Percentiles rank a stretch among this genome's conserved stretches.
These are phyloP conservation scores for Aspergillus niger DNA, from an alignment of 2,329 filamentous ascomycete species.

Conservation along the genomic window DNA sequence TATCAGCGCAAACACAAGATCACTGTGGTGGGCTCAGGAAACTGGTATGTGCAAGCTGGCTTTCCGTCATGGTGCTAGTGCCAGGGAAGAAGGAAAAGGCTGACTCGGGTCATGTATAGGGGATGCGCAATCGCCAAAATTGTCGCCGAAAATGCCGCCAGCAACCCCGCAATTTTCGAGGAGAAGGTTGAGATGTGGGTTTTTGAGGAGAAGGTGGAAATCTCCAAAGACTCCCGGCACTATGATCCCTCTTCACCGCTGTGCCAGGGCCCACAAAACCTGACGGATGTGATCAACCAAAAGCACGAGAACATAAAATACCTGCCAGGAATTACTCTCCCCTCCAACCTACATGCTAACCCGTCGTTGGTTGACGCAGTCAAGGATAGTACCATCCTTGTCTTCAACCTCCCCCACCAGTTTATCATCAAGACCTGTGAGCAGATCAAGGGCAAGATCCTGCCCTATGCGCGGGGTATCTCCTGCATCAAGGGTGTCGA, in stretches of 20 bases:
- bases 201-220: slow-evolving; percentile 83
- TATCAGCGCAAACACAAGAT: slow-evolving; percentile 43
- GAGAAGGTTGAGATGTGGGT: slow-evolving; percentile 98
- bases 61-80: too few species aligned
- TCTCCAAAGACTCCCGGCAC: slow-evolving; percentile 71
- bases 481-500: slow-evolving; percentile 98
- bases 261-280: slow-evolving; percentile 73
- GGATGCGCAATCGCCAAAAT: slow-evolving; percentile 98
- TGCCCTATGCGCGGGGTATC: slow-evolving; percentile 89
- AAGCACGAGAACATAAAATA: slow-evolving; percentile 98
- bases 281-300: slow-evolving; percentile 87
- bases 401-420: slow-evolving; percentile 92
- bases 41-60: slow-evolving; percentile 66
- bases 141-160: slow-evolving; percentile 84
- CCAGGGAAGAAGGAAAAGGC: too few species aligned
- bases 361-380: slow-evolving; percentile 66
- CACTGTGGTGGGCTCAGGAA: slow-evolving; percentile 91
- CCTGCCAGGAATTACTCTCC: slow-evolving; percentile 82
- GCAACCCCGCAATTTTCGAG: slow-evolving; percentile 79
- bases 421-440: slow-evolving; percentile 88
- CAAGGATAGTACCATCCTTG: slow-evolving; percentile 78
- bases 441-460: slow-evolving; percentile 80
- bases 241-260: slow-evolving; percentile 78
- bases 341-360: slow-evolving; percentile 62
- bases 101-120: slow-evolving; percentile 62